These are phyloP conservation scores for Verticillium dahliae DNA, from an alignment of 2,329 filamentous ascomycete genomes.

Conservation along the genomic window DNA sequence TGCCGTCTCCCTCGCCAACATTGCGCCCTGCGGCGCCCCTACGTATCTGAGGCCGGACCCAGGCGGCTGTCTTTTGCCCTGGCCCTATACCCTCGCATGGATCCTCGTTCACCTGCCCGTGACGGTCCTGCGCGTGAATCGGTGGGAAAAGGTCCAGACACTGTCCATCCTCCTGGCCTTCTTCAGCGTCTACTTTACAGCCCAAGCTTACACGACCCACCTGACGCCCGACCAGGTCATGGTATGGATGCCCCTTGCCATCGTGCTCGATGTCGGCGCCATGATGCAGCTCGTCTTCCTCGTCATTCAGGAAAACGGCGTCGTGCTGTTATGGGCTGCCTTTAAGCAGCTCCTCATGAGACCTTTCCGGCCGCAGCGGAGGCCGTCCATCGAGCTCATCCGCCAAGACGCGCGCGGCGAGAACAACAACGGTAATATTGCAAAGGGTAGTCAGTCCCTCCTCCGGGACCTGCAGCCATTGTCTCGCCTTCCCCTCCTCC, in stretches of 20 bases:
- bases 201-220: constrained; percentile 11
- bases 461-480: no score
- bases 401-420: neutral
- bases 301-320: constrained; percentile 6
- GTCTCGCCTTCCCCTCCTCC: no score
- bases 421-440: neutral
- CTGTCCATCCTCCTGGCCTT: constrained; percentile 10
- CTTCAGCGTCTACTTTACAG: constrained; percentile 8
- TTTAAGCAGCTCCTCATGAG: constrained; percentile 2
- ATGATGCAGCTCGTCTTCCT: constrained; percentile 13
- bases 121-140: constrained; percentile 7
- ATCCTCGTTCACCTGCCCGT: constrained; percentile 11
- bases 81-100: constrained; percentile 12
- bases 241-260: constrained; percentile 10
- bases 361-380: neutral
- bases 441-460: no score
- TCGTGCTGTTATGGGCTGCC: constrained; percentile 3
- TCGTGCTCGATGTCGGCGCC: constrained; percentile 11
- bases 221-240: constrained; percentile 7
- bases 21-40: neutral
- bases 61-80: constrained; percentile 11
- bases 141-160: constrained; percentile 11
- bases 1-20: neutral
- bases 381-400: neutral
- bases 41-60: constrained; percentile 7